Percentiles rank a stretch among this genome's conserved stretches.
Conservation (phyloP, 352 stramenopile genomes). For the Phytophthora sp. region DNA sequence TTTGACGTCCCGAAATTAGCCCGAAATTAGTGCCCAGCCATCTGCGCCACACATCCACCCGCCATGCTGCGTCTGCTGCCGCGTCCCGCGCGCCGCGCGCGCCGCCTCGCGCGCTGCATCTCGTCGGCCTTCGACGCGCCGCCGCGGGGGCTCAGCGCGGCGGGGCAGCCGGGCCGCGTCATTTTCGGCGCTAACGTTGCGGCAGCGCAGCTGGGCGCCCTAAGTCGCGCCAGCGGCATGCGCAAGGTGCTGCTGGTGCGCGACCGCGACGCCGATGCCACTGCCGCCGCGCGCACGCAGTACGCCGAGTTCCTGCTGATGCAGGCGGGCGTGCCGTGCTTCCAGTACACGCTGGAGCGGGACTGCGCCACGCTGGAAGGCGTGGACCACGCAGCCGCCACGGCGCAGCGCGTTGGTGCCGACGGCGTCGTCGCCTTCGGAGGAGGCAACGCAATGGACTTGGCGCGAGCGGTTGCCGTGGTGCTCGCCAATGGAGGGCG, state of each 20-base stretch:
- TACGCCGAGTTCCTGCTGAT: constrained; percentile 79
- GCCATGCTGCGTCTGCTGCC: constrained; percentile 11
- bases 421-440: constrained; percentile 77
- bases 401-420: constrained; percentile 63
- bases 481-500: constrained; percentile 53
- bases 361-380: constrained; percentile 68
- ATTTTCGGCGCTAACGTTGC: constrained; percentile 59
- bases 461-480: constrained; percentile 59
- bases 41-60: neutral
- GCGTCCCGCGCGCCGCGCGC: neutral
- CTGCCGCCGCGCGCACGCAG: constrained; percentile 58
- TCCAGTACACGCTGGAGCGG: constrained; percentile 74
- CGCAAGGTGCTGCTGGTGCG: constrained; percentile 76
- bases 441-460: constrained; percentile 68
- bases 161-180: constrained; percentile 48
- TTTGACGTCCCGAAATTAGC: too few species aligned
- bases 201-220: constrained; percentile 39
- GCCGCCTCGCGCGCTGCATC: constrained; percentile 18
- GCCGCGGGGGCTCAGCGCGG: constrained; percentile 44
- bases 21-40: neutral
- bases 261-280: constrained; percentile 58
- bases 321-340: constrained; percentile 70
- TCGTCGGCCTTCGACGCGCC: constrained; percentile 48
- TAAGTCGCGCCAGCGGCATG: constrained; percentile 50
- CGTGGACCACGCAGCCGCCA: constrained; percentile 60